Evolutionary conservation across 2,329 filamentous ascomycete genomes (phyloP), one percentile per base, ranked within the genome.

Genomic region (Pseudopyrenochaeta lycopersici): DNA sequence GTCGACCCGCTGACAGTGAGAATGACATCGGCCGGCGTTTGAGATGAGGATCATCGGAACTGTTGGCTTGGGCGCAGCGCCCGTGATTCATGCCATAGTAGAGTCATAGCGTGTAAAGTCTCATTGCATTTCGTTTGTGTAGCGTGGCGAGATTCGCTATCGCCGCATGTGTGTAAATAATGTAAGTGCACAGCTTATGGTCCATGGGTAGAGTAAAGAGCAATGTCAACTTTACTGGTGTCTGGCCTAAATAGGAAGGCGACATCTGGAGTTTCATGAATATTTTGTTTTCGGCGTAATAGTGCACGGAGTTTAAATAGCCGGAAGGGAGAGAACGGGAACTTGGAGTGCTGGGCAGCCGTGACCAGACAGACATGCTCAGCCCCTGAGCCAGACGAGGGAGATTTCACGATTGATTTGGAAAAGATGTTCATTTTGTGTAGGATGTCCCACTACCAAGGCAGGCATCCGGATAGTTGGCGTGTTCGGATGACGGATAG

Each of bases 201-300:
- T n/a, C 23, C 4, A 29, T 2, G 40, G 14, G 11, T 42, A 42
- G 29, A 11, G 17, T 41, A 20, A n/a, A 17, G 5, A n/a, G 15
- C 20, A 6, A 15, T 41, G 40, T 42, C 11, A n/a, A 42, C 7
- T 21, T 42, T 42, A 42, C 40, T 17, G 14, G 40, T 42, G 23
- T 29, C 15, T 29, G 40, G 23, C 40, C 40, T 12, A 42, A 42
- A 42, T 12, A 42, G 40, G 40, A 42, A 42, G 40, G 40, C 40
- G 14, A 21, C 39, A 41, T 41, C 39, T 11, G 39, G 12, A 29
- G 4, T 9, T 14, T 41, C 39, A 21, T 21, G 39, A 41, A 29
- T 20, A n/a, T 41, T n/a, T 18, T 46, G 30, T 23, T 38, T 17
- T 38, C 35, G 35, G 15, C 7, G 10, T 18, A 10, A 27, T 9